phyloP scores from a whole-genome alignment of 1,284 basidiomycete species.

The Trametes versicolor region DNA sequence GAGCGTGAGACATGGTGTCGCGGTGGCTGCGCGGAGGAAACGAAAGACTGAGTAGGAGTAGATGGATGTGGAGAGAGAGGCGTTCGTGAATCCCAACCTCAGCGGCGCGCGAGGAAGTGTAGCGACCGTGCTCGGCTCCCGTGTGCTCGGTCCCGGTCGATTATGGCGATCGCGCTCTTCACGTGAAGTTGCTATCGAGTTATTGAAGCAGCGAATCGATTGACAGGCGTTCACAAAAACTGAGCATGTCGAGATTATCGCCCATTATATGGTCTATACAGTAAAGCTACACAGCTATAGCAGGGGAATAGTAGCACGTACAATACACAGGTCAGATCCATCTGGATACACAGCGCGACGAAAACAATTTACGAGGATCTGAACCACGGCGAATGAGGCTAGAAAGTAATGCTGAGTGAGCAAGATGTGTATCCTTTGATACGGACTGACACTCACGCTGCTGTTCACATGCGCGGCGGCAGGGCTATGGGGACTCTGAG shows the following conservation, averaged over 20 bases:
- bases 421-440: background rate
- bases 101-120: background rate
- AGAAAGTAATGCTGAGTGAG: background rate
- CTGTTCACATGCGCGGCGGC: conserved; percentile 28
- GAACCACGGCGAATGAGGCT: conserved; percentile 28
- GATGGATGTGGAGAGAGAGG: conserved; percentile 2
- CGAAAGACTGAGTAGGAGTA: background rate
- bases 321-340: background rate
- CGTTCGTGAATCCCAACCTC: conserved; percentile 6
- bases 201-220: too few relatives aligned
- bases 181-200: conserved; percentile 3
- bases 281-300: background rate
- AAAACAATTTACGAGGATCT: background rate
- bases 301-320: background rate
- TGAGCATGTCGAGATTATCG: background rate
- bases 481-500: conserved; percentile 20
- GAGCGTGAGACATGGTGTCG: background rate
- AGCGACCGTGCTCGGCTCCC: conserved; percentile 14
- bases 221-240: background rate
- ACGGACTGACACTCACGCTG: conserved; percentile 14
- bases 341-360: background rate
- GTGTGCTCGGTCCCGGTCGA: background rate
- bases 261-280: background rate
- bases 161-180: conserved; percentile 3
- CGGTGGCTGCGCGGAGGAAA: background rate